Evolutionary conservation across 805 yeast species (phyloP).

Genomic region (Sugiyamaella smithiae): DNA sequence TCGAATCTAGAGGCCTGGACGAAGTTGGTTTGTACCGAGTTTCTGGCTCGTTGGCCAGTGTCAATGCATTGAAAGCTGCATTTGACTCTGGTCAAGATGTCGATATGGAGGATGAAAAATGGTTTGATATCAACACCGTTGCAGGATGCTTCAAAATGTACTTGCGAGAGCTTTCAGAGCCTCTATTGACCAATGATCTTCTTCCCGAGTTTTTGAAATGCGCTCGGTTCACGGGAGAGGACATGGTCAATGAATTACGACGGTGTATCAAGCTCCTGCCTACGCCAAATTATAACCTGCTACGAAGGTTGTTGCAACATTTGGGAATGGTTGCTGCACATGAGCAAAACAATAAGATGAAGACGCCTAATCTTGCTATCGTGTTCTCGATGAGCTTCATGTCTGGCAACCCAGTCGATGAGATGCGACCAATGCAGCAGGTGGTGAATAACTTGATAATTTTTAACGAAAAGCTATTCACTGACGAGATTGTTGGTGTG

Average conservation of each 20-base stretch:
- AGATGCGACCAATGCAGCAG: constrained; percentile 52
- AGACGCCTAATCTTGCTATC: constrained; percentile 83
- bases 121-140: constrained; percentile 80
- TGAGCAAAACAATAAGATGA: constrained; percentile 77
- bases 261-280: constrained; percentile 51
- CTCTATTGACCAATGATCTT: constrained; percentile 65
- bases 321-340: constrained; percentile 64
- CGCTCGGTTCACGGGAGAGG: constrained; percentile 27
- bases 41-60: constrained; percentile 60
- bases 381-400: constrained; percentile 72
- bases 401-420: constrained; percentile 31
- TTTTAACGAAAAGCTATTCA: constrained; percentile 30
- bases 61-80: constrained; percentile 50
- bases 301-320: constrained; percentile 67
- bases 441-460: constrained; percentile 49
- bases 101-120: constrained; percentile 51
- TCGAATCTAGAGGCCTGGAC: constrained; percentile 82
- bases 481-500: constrained; percentile 14
- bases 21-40: constrained; percentile 88
- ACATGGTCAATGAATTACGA: constrained; percentile 26
- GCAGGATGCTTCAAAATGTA: constrained; percentile 85
- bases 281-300: constrained; percentile 58
- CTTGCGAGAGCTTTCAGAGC: constrained; percentile 83
- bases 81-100: constrained; percentile 49
- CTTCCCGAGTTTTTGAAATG: constrained; percentile 51